A percentile compares a stretch with the other conserved stretches of the same genome.
Evolutionary conservation across 2,329 filamentous ascomycete genomes (phyloP).

Genomic region (Aspergillus hortae): DNA sequence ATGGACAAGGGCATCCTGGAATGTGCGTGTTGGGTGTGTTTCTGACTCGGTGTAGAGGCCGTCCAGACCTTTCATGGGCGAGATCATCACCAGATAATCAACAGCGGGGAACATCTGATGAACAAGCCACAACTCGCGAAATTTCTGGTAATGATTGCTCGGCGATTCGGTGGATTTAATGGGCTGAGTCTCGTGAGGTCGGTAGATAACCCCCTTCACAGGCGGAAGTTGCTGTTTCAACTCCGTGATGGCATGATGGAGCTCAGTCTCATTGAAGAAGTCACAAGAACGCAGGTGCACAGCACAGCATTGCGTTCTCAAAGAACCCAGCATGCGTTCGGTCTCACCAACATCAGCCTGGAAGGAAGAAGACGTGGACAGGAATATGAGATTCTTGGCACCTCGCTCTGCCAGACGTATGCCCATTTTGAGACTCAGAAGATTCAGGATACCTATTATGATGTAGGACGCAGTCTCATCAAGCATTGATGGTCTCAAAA

Average conservation of each 20-base stretch:
- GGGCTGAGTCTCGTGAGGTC: background rate
- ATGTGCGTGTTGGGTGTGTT: slow-evolving; percentile 26
- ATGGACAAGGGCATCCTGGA: slow-evolving; percentile 28
- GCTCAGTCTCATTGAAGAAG: background rate
- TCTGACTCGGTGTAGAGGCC: slow-evolving; percentile 33
- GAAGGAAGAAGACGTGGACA: background rate
- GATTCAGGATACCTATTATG: slow-evolving; percentile 8
- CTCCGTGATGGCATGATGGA: background rate
- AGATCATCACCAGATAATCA: slow-evolving; percentile 38
- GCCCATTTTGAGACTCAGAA: background rate
- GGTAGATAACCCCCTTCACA: background rate
- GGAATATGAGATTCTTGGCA: slow-evolving; percentile 5
- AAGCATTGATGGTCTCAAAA: background rate
- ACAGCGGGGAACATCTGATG: slow-evolving; percentile 21
- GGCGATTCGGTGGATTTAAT: too few relatives aligned
- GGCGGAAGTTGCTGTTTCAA: background rate
- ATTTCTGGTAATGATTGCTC: background rate
- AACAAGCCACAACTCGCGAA: slow-evolving; percentile 19
- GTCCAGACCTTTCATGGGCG: slow-evolving; percentile 33
- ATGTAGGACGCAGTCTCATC: slow-evolving; percentile 6
- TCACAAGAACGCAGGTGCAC: background rate
- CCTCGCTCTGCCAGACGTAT: slow-evolving; percentile 6
- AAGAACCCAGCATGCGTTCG: background rate
- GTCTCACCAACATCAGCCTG: background rate
- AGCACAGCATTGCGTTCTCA: background rate